Base-by-base conservation (phyloP, 495 filamentous ascomycete species). In the Apiosordaria backusii region DNA sequence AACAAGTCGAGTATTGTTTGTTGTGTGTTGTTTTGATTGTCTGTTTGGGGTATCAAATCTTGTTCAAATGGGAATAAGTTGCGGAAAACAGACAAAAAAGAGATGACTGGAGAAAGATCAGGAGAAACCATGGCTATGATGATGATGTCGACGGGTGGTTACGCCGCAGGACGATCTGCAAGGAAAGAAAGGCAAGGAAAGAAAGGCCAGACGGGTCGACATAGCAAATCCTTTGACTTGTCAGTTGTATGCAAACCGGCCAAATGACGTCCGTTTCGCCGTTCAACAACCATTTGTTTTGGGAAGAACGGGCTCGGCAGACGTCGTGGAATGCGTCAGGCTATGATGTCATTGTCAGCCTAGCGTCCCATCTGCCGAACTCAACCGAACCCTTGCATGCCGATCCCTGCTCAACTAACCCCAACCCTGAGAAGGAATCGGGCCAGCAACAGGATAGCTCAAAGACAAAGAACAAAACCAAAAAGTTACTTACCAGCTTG, bases 141-240 rank as follows among this genome's bases (percentile, higher is more conserved):
- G 35, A 45, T 45, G 35, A n/a, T n/a, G 5, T 45, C 1, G 35
- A 13, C 35, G 9, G 35, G 62, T 55, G 15, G 52, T 55, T 21
- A 55, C 52, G 52, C 52, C 52, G 52, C 35, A 45, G 35, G 35
- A 18, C 9, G 35, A 45, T 45, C 35, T 18, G 35, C 35, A 45
- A n/a, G 35, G 52, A 55, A 55, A 23, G n/a, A 55, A 55, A 55
- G 19, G 19, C 52, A n/a, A n/a, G 35, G 52, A 55, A 55, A 23
- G n/a, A 55, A 55, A 55, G 19, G 19, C 52, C 52, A 55, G 22
- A 3, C 52, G 22, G 52, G 2, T 55, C 52, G 21, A 7, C 52
- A 55, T 23, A 45, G 35, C 4, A 15, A 13, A 13, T 7, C 5
- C 10, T 45, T 45, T 45, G 35, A 15, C 35, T 45, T 45, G 35